Evolutionary conservation across 2,329 filamentous ascomycete genomes (phyloP).

Genomic region (Lachnellula willkommii): DNA sequence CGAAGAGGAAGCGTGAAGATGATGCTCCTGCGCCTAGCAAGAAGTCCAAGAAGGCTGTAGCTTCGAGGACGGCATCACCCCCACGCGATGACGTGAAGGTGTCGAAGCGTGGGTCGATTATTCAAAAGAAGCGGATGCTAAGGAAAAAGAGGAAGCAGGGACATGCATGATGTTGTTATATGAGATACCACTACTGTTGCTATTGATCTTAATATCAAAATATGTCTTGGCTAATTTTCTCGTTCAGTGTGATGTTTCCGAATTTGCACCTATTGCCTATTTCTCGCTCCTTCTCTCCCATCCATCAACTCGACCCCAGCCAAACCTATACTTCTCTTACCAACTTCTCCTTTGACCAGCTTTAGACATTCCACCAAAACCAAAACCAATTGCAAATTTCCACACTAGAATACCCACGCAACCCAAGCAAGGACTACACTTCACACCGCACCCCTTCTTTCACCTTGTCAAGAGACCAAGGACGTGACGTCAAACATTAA

Average conservation of each 20-base stretch:
- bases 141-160: slow-evolving; percentile 48
- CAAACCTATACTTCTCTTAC: no score
- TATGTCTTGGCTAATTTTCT: neutral
- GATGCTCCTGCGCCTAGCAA: slow-evolving; percentile 6
- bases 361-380: no score
- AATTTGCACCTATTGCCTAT: neutral
- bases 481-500: no score
- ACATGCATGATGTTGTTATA: slow-evolving; percentile 10
- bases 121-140: slow-evolving; percentile 76
- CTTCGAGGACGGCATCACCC: slow-evolving; percentile 28
- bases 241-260: neutral
- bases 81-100: slow-evolving; percentile 48
- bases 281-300: no score
- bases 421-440: no score
- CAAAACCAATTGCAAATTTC: no score
- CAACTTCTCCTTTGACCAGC: no score
- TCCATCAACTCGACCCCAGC: no score
- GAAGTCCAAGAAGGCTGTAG: slow-evolving; percentile 14
- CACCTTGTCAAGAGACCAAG: no score
- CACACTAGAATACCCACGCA: no score
- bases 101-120: slow-evolving; percentile 67
- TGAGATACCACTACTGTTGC: slow-evolving; percentile 6
- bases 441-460: no score
- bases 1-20: slow-evolving; percentile 12
- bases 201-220: neutral